phyloP scores from a whole-genome alignment of 2,329 filamentous ascomycete species.

The Clonostachys solani region DNA sequence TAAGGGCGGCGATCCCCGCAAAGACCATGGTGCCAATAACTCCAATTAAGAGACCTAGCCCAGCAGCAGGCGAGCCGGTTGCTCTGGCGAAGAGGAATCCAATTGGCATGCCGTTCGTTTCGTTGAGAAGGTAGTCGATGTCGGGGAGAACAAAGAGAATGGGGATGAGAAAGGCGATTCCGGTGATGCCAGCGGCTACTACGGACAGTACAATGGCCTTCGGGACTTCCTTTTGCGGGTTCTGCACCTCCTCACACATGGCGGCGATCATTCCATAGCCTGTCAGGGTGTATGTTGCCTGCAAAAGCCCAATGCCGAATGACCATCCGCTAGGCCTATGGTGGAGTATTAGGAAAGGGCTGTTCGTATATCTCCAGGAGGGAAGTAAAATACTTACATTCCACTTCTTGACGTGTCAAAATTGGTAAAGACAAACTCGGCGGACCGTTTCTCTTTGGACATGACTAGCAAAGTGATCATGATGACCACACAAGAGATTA shows the following conservation, averaged over 20 bases:
- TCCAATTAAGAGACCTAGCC: slow-evolving; percentile 59
- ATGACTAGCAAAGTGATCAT: too few relatives aligned
- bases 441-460: too few relatives aligned
- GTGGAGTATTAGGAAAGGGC: too few relatives aligned
- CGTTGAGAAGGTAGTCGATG: slow-evolving; percentile 45
- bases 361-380: slow-evolving; percentile 44
- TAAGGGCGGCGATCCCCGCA: slow-evolving; percentile 66
- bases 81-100: slow-evolving; percentile 53
- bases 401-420: slow-evolving; percentile 66
- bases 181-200: slow-evolving; percentile 60
- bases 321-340: too few relatives aligned
- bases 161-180: slow-evolving; percentile 64
- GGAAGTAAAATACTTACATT: not conserved
- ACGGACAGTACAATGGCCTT: slow-evolving; percentile 68
- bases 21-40: slow-evolving; percentile 62
- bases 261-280: too few relatives aligned
- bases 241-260: slow-evolving; percentile 69
- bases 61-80: slow-evolving; percentile 53
- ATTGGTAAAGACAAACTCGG: too few relatives aligned
- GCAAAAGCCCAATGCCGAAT: not conserved
- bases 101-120: too few relatives aligned
- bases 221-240: slow-evolving; percentile 63
- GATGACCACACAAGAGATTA: too few relatives aligned
- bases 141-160: slow-evolving; percentile 66
- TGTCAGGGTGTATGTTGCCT: not conserved